A percentile compares a stretch with the other conserved stretches of the same genome.
These are phyloP conservation scores for Tubosaeta brunneosetosa DNA, from an alignment of 768 basidiomycete genomes.

Conservation along the genomic window DNA sequence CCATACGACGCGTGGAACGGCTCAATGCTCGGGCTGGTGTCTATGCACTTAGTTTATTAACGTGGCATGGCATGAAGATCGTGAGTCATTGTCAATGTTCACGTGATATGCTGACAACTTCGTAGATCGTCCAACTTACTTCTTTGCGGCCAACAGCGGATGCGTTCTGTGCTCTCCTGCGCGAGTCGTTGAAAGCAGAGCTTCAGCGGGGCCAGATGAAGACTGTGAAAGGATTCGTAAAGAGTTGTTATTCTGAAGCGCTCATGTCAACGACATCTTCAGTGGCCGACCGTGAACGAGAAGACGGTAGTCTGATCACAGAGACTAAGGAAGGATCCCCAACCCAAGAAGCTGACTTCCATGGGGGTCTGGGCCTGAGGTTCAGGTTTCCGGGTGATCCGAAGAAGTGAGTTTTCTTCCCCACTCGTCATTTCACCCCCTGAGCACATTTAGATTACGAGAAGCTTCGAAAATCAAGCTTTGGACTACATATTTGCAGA, in stretches of 20 bases:
- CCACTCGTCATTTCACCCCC: not conserved
- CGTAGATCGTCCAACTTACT: constrained; percentile 87
- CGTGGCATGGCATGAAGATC: constrained; percentile 93
- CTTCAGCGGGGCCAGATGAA: constrained; percentile 93
- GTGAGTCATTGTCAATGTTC: constrained; percentile 37
- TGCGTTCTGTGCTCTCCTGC: constrained; percentile 82
- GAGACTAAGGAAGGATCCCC: constrained; percentile 48
- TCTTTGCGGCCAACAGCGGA: constrained; percentile 91
- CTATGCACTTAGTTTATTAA: constrained; percentile 90
- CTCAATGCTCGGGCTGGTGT: constrained; percentile 91
- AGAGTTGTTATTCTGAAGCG: constrained; percentile 93
- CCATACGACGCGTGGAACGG: constrained; percentile 89
- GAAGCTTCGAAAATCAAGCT: constrained; percentile 94
- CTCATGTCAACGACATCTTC: constrained; percentile 57
- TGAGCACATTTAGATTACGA: constrained; percentile 52
- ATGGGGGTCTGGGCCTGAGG: constrained; percentile 72
- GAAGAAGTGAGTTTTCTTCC: constrained; percentile 60
- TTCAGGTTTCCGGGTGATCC: constrained; percentile 93
- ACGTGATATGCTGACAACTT: constrained; percentile 4
- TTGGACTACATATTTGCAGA: constrained; percentile 83
- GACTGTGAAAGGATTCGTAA: constrained; percentile 80
- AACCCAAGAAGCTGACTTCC: constrained; percentile 52
- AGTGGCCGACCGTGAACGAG: constrained; percentile 60
- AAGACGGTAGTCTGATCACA: constrained; percentile 59
- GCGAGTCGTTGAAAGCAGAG: constrained; percentile 85